These are phyloP conservation scores for Parsonsia alboflavescens DNA, from an alignment of 257 asterid species.

Conservation along the genomic window DNA sequence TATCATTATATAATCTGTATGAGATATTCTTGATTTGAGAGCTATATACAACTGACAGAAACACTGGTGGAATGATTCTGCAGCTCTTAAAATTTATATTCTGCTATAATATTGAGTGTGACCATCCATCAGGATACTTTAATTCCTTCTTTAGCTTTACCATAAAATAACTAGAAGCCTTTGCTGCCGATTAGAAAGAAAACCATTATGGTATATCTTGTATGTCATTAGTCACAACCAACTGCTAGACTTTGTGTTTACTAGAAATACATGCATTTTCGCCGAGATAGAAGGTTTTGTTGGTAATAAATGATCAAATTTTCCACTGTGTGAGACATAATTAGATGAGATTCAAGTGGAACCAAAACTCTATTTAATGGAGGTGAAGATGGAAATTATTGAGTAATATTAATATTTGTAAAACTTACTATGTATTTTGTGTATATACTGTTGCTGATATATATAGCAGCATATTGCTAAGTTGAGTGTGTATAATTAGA, in stretches of 20 bases:
- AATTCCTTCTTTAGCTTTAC: background rate
- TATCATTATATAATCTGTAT: background rate
- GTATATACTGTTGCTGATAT: background rate
- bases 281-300: background rate
- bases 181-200: background rate
- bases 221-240: background rate
- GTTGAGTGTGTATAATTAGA: background rate
- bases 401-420: background rate
- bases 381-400: constrained; percentile 1
- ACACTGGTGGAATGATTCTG: background rate
- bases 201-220: background rate
- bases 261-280: background rate
- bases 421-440: too few relatives aligned
- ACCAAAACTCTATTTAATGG: background rate
- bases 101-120: background rate
- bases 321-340: background rate
- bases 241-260: background rate
- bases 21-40: background rate
- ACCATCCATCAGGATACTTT: background rate
- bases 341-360: background rate
- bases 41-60: background rate
- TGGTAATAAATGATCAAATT: background rate
- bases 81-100: background rate
- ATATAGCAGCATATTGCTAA: background rate
- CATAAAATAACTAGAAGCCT: background rate